Percentiles rank a stretch among this genome's conserved stretches.
Conservation (phyloP, 305 asterid species). For the Fraxinus greggii region DNA sequence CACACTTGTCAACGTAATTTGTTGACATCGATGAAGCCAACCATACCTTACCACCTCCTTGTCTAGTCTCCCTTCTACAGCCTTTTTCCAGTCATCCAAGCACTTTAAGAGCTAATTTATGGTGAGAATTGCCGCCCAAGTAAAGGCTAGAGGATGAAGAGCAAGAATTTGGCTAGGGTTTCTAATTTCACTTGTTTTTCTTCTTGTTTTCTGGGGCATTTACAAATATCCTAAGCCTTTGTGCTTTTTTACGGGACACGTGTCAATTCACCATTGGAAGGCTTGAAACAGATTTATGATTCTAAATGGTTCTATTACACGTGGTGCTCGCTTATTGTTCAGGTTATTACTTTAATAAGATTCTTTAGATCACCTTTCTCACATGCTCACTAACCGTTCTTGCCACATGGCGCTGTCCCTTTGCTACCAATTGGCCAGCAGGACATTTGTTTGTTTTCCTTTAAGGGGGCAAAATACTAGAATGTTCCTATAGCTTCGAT, state of each 20-base stretch:
- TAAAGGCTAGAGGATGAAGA: not conserved
- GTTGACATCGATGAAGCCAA: not conserved
- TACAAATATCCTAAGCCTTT: not conserved
- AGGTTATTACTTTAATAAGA: not conserved
- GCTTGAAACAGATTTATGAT: not conserved
- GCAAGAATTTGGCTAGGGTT: not conserved
- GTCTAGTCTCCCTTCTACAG: not conserved
- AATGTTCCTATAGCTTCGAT: not conserved
- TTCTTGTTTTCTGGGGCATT: not conserved
- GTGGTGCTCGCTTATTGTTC: not conserved
- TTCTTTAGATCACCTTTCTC: not conserved
- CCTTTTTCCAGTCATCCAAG: not conserved
- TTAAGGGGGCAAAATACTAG: not conserved
- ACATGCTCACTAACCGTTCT: not conserved
- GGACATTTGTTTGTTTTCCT: not conserved
- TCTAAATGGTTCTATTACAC: not conserved
- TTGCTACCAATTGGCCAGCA: not conserved
- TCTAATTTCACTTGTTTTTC: not conserved
- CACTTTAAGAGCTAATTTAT: not conserved
- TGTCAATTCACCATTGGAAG: not conserved
- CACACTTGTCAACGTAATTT: not conserved
- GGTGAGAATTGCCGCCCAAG: not conserved
- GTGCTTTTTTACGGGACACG: not conserved
- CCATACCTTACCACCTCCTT: not conserved
- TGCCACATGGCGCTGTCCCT: not conserved